Base-by-base conservation (phyloP, 1,284 basidiomycete genomes). In the Puccinia polysora region DNA sequence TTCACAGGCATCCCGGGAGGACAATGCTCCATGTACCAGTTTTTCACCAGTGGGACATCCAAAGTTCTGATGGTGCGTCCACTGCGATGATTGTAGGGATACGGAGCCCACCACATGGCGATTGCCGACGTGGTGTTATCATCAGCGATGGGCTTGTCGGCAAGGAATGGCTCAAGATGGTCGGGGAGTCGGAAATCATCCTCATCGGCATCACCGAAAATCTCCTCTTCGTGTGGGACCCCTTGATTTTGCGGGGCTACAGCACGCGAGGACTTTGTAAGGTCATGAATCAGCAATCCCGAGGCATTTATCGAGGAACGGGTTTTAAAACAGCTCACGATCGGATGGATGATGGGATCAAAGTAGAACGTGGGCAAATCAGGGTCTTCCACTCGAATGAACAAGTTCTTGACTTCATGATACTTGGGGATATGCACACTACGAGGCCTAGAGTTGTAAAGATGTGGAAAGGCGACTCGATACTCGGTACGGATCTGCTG, bases 331-430 rank as follows among this genome's bases (percentile, higher is more conserved):
- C 75, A 75, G 62, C 75, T 75, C 4, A 80, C 79, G 80, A 97
- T 97, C 34, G 79, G 79, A 72, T 80, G 78, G 81, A 99, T 95
- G 75, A 97, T 86, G 0, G 96, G 95, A 81, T 98, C 96, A 78
- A 96, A 99, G 83, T 97, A 98, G 83, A 99, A 99, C 0, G 96
- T 92, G n/a, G 96, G 96, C 25, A 98, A 84, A 81, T 99, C 94
- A 40, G 96, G 96, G 79, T 98, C 95, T 76, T 99, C 96, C 25
- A 95, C 97, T 74, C 94, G 91, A 80, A 99, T 97, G 82, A 96
- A 99, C 72, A 98, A 91, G 77, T 91, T 97, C 84, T 97, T 97
- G 20, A 93, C 91, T 59, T 86, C 85, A 80, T 99, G 96, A 81
- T 98, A 98, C 58, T 64, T 65, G 20, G 90, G 89, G 72, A 98